Base-by-base conservation (phyloP, 106 monocot genomes). In the Dendrobium huoshanense region DNA sequence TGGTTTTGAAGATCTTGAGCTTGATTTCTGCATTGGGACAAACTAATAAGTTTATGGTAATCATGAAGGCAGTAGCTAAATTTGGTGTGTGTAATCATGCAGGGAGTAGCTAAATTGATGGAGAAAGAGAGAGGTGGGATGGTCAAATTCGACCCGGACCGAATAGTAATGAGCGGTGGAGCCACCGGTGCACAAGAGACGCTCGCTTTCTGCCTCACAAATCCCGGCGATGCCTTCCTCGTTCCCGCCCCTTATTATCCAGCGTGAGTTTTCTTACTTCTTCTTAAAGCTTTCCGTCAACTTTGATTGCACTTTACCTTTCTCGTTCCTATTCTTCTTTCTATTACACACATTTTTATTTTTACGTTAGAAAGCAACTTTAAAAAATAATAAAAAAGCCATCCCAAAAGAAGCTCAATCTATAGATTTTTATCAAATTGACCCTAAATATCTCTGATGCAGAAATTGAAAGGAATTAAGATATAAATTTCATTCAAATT, bases 161-260 rank as follows among this genome's bases (percentile, higher is more conserved):
- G 82, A 5, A 77, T 82, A 4, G 88, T 93, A 49, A 87, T 93
- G 83, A 86, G 88, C 9, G 93, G 88, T 0, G 93, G 93, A 24
- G 84, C 93, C 42, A 93, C 93, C 2, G 89, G 90, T 18, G 93
- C 93, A 6, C 90, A 93, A 76, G 93, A 93, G 73, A 87, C 80
- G n/a, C 81, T 93, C 4, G 90, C 90, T 27, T 93, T 93, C 49
- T 93, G 93, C 77, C 90, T 93, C 1, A 85, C 90, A 22, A 83
- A 90, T 3, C 93, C 88, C 16, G 93, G 93, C 6, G 93, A 93
- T 29, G 90, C 85, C 0, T 93, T 93, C 78, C 93, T 93, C 20
- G 80, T 93, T 7, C 93, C 90, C 0, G 88, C 87, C 6, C 90
- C 90, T 1, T 90, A 93, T 64, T 93, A 91, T 64, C 93, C 93